Conservation (phyloP, 2,329 filamentous ascomycete genomes). For the Fusarium sp. region DNA sequence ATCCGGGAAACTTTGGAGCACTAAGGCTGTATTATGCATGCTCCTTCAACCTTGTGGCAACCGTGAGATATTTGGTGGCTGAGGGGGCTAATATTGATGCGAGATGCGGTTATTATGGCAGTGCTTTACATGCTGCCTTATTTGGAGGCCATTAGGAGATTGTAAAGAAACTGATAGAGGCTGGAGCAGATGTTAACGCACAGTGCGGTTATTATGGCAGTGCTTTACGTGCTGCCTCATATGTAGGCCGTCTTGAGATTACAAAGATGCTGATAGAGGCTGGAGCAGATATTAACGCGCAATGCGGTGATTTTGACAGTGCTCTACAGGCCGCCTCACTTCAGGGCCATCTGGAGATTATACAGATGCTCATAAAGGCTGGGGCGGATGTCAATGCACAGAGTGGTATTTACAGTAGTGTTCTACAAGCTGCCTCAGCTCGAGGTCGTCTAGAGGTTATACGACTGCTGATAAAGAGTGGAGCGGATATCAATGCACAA, state of each 20-base stretch:
- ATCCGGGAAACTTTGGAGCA: too few relatives aligned
- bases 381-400: not conserved
- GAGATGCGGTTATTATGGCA: not conserved
- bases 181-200: too few relatives aligned
- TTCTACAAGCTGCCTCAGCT: not conserved
- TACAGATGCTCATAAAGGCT: not conserved
- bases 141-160: too few relatives aligned
- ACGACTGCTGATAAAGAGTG: not conserved
- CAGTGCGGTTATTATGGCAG: too few relatives aligned
- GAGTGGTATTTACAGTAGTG: not conserved
- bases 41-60: accelerated
- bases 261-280: too few relatives aligned
- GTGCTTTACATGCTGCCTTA: too few relatives aligned
- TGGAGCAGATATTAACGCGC: too few relatives aligned
- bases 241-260: too few relatives aligned
- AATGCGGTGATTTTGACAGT: too few relatives aligned
- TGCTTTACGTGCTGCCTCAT: too few relatives aligned
- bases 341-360: not conserved
- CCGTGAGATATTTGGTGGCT: not conserved
- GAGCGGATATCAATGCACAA: too few relatives aligned
- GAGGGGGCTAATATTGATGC: not conserved
- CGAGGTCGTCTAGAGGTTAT: not conserved
- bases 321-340: not conserved
- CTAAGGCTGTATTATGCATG: not conserved
- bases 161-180: too few relatives aligned